Conservation (phyloP, 108 stramenopile genomes). For the Skeletonema costatum region DNA sequence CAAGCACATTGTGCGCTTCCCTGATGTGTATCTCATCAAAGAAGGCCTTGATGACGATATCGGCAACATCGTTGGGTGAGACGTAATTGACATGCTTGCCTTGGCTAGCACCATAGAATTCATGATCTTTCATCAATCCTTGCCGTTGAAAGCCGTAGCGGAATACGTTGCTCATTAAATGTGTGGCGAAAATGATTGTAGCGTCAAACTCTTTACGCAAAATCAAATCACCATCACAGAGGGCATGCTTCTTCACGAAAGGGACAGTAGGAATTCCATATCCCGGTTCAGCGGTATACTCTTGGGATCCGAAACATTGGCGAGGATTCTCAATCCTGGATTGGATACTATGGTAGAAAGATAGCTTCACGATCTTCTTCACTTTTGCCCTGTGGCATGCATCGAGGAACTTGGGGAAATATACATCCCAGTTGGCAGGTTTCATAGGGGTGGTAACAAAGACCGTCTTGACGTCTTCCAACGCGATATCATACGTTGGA, state of each 20-base stretch:
- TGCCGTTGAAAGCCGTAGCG: constrained; percentile 7
- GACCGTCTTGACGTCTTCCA: constrained; percentile 49
- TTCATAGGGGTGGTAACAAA: constrained; percentile 34
- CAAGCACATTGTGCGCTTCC: constrained; percentile 31
- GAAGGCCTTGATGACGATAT: constrained; percentile 34
- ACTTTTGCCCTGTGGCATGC: constrained; percentile 44
- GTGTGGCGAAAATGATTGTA: constrained; percentile 47
- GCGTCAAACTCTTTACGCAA: constrained; percentile 18
- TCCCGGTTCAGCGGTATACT: constrained; percentile 1
- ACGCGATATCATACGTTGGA: constrained; percentile 38
- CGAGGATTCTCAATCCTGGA: constrained; percentile 10
- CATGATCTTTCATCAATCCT: constrained; percentile 20
- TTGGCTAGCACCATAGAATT: constrained; percentile 43
- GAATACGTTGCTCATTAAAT: constrained; percentile 51
- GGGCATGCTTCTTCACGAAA: constrained; percentile 44
- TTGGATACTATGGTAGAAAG: constrained; percentile 43
- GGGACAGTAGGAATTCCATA: constrained; percentile 33
- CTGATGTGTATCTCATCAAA: constrained; percentile 32
- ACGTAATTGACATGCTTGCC: constrained; percentile 57
- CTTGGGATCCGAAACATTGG: constrained; percentile 19
- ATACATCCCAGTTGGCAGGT: constrained; percentile 31
- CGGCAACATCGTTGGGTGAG: constrained; percentile 53
- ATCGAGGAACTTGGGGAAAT: constrained; percentile 38
- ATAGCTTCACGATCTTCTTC: constrained; percentile 47
- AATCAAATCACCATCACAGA: constrained; percentile 42